phyloP scores from a whole-genome alignment of 129 eudicot species.

The Flaveria ramosissima region DNA sequence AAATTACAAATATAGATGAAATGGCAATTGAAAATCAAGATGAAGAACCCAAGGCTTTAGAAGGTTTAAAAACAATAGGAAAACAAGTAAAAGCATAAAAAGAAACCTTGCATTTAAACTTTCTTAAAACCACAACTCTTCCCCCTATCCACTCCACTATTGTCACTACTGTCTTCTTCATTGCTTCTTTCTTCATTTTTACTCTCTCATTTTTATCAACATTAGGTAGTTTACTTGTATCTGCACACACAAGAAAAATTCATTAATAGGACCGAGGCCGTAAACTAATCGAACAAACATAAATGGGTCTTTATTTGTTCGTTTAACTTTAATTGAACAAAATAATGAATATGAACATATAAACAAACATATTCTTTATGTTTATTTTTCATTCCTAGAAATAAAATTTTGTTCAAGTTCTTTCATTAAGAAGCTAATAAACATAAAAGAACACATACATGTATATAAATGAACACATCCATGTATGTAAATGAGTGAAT shows the following conservation, averaged over 20 bases:
- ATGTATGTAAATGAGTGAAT: not conserved
- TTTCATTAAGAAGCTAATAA: not conserved
- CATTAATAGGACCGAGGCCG: not conserved
- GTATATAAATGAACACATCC: not conserved
- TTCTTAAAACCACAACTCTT: constrained; percentile 54
- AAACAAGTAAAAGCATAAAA: constrained; percentile 60
- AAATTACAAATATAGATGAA: not conserved
- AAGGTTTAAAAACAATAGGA: constrained; percentile 53
- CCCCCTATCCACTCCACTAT: constrained; percentile 65
- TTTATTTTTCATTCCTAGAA: not conserved
- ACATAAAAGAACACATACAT: not conserved
- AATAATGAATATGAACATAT: not conserved
- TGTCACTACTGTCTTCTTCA: constrained; percentile 55
- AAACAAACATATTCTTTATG: not conserved
- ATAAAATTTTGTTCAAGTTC: not conserved
- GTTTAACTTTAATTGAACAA: not conserved
- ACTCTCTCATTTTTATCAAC: constrained; percentile 13
- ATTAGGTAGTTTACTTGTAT: not conserved
- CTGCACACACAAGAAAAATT: not conserved
- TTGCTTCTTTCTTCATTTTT: constrained; percentile 33
- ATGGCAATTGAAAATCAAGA: not conserved
- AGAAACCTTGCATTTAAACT: constrained; percentile 62
- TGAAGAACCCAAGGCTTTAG: constrained; percentile 49
- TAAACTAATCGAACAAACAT: not conserved
- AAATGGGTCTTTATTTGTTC: not conserved